phyloP scores from a whole-genome alignment of 2,329 filamentous ascomycete species.

The Biscogniauxia mediterranea region DNA sequence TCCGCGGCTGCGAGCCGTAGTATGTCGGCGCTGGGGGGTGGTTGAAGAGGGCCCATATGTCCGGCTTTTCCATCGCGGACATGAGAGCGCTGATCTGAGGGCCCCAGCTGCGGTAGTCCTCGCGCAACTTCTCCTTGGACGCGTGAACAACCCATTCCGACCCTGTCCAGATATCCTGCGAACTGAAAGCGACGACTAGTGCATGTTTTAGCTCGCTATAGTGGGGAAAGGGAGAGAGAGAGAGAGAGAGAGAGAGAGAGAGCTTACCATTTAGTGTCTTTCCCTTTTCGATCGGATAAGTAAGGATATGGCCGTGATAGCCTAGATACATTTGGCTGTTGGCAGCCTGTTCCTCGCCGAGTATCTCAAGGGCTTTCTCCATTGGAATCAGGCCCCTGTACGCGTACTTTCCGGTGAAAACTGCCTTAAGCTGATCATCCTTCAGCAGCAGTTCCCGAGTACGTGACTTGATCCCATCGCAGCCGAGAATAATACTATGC shows the following conservation, averaged over 20 bases:
- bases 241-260: not conserved
- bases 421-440: constrained; percentile 33
- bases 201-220: not conserved
- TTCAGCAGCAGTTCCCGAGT: constrained; percentile 52
- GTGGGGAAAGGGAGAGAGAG: not conserved
- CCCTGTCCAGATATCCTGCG: constrained; percentile 22
- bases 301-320: constrained; percentile 56
- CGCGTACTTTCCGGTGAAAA: constrained; percentile 36
- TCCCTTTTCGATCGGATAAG: constrained; percentile 46
- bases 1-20: constrained; percentile 33
- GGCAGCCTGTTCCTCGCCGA: constrained; percentile 41
- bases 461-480: constrained; percentile 63
- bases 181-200: constrained; percentile 28
- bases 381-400: constrained; percentile 52
- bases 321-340: constrained; percentile 39
- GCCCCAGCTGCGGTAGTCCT: constrained; percentile 25
- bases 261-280: constrained; percentile 30
- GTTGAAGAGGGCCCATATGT: constrained; percentile 46
- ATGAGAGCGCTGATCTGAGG: constrained; percentile 19
- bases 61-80: constrained; percentile 38
- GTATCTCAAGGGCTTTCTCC: constrained; percentile 46
- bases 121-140: constrained; percentile 24
- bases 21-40: constrained; percentile 42
- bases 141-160: constrained; percentile 25
- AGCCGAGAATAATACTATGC: constrained; percentile 51